Evolutionary conservation across 2,329 filamentous ascomycete species (phyloP).

Genomic region (Colletotrichum phormii): DNA sequence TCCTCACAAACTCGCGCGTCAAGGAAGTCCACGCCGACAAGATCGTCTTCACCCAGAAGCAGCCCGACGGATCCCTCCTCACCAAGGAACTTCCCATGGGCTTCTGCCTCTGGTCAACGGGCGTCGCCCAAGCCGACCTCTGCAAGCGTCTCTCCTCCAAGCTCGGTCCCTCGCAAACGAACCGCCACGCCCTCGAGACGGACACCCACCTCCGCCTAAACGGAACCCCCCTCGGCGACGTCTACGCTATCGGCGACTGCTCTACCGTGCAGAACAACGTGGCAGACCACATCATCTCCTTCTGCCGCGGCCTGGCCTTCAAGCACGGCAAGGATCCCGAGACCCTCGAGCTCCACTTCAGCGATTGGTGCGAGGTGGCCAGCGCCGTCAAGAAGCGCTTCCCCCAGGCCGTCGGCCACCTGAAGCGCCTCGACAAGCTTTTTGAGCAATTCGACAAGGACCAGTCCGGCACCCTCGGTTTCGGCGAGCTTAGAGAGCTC

Average conservation of each 20-base stretch:
- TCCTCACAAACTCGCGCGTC: conserved; percentile 92
- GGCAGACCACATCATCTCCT: conserved; percentile 89
- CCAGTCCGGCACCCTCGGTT: conserved; percentile 92
- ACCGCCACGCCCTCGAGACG: conserved; percentile 92
- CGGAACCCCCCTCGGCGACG: conserved; percentile 90
- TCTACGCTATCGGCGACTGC: conserved; percentile 97
- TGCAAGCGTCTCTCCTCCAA: conserved; percentile 81
- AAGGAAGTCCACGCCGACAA: conserved; percentile 87
- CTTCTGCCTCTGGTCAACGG: conserved; percentile 98
- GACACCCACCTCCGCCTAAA: conserved; percentile 92
- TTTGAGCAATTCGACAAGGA: conserved; percentile 95
- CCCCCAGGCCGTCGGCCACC: conserved; percentile 88
- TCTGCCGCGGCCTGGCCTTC: conserved; percentile 90
- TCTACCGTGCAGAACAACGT: conserved; percentile 98
- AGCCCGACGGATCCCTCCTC: conserved; percentile 77
- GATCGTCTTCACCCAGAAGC: conserved; percentile 89
- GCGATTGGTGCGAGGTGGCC: conserved; percentile 89
- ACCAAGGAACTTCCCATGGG: conserved; percentile 95
- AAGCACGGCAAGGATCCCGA: conserved; percentile 92
- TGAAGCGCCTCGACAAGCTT: conserved; percentile 89
- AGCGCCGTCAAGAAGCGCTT: conserved; percentile 87
- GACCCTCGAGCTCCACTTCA: conserved; percentile 86
- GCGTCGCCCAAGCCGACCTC: conserved; percentile 87
- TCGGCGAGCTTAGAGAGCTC: conserved; percentile 89
- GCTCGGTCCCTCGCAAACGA: conserved; percentile 81